Evolutionary conservation across 2,329 filamentous ascomycete species (phyloP), one percentile per base, ranked within the genome.

Genomic region (Cadophora gregata): DNA sequence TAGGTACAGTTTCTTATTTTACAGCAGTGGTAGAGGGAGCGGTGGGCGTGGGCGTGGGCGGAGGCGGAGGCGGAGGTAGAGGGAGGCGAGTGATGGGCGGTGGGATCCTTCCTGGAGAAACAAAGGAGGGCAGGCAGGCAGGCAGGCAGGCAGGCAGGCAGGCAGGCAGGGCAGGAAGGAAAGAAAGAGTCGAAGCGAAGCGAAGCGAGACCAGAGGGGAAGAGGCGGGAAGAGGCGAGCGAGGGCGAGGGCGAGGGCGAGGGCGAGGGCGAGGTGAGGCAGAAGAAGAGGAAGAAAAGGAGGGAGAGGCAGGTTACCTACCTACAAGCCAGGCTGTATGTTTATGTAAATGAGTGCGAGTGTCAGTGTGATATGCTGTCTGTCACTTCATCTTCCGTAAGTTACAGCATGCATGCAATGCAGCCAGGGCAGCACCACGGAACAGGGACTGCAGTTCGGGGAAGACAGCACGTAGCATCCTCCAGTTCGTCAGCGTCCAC

Each of bases 221-320:
- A 21, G 38, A 31, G 59, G 42, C 38, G 59, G 45, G 59, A 61
- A 61, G 29, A 21, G 4, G 58, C 53, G 25, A 60, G 29, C 36
- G 6, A 56, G 51, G 36, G 7, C 36, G 16, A 8, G 19, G 47
- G 19, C n/a, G n/a, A n/a, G 47, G 47, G n/a, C 8, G 24, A 50
- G 19, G 24, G n/a, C n/a, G n/a, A n/a, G n/a, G n/a, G n/a, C n/a
- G n/a, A n/a, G n/a, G n/a, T n/a, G n/a, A n/a, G n/a, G n/a, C n/a
- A n/a, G n/a, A n/a, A n/a, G n/a, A 14, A 24, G 50, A 55, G 7
- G 55, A 38, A 27, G 33, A 16, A 58, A 29, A 33, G 31, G 42
- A 59, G 16, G 31, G 31, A 10, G 31, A 33, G 31, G 5, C 5
- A 33, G 31, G 36, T 45, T 45, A 19, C 42, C 42, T n/a, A 16